phyloP scores from a whole-genome alignment of 2,329 filamentous ascomycete genomes.

The Cordyceps fumosorosea region DNA sequence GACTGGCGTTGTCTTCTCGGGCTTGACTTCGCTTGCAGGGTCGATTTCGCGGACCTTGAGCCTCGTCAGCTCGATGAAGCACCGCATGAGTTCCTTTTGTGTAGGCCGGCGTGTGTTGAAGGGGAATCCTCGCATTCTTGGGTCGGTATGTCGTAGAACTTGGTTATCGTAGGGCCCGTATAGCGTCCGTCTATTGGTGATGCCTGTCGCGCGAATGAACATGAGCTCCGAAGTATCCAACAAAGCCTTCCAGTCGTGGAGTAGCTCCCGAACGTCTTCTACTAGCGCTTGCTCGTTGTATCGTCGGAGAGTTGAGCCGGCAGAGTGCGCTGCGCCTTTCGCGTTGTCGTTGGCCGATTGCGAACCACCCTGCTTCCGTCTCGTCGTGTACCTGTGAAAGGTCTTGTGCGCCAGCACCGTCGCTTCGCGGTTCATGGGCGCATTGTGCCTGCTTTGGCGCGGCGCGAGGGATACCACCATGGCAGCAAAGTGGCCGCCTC shows the following conservation, averaged over 20 bases:
- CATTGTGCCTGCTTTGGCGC: conserved; percentile 63
- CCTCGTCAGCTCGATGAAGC: conserved; percentile 87
- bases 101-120: conserved; percentile 90
- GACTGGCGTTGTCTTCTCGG: conserved; percentile 29
- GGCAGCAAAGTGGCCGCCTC: conserved; percentile 92
- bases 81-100: conserved; percentile 88
- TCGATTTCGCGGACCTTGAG: conserved; percentile 78
- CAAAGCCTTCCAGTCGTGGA: conserved; percentile 77
- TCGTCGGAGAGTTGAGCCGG: conserved; percentile 78
- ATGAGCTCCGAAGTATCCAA: conserved; percentile 79
- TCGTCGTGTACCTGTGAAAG: conserved; percentile 93
- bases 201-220: conserved; percentile 85
- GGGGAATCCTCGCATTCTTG: conserved; percentile 77
- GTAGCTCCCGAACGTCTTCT: conserved; percentile 76
- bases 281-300: conserved; percentile 91
- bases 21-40: conserved; percentile 50
- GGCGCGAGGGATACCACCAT: conserved; percentile 90
- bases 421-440: conserved; percentile 74
- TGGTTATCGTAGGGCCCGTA: conserved; percentile 91
- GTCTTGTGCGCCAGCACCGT: conserved; percentile 92
- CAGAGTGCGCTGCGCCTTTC: conserved; percentile 92
- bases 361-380: conserved; percentile 90
- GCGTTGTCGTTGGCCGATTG: conserved; percentile 91
- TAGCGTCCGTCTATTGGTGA: conserved; percentile 76
- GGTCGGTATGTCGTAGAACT: conserved; percentile 71